A percentile compares a stretch with the other conserved stretches of the same genome.
These are phyloP conservation scores for Xerocomus potaroensis DNA, from an alignment of 768 basidiomycete species.

Conservation along the genomic window DNA sequence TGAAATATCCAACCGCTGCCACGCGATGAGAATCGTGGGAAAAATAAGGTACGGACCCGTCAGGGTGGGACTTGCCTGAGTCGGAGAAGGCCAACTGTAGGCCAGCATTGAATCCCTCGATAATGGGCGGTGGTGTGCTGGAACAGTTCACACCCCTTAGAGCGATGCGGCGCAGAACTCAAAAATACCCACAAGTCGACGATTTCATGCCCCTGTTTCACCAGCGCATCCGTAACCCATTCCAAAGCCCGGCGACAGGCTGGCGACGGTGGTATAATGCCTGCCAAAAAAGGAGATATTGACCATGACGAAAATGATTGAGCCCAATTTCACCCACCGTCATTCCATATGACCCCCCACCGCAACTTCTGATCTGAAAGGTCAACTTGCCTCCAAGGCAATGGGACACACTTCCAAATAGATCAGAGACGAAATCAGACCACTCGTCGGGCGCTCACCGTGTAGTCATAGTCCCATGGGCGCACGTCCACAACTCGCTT, in stretches of 20 bases:
- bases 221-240: slow-evolving; percentile 31
- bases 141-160: background rate
- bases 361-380: slow-evolving; percentile 32
- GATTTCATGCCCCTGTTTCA: slow-evolving; percentile 37
- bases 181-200: slow-evolving; percentile 33
- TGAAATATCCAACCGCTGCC: slow-evolving; percentile 43
- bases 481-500: slow-evolving; percentile 37
- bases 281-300: slow-evolving; percentile 15
- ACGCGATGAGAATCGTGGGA: background rate
- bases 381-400: slow-evolving; percentile 39
- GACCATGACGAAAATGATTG: background rate
- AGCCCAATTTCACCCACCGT: slow-evolving; percentile 29
- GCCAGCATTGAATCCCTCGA: slow-evolving; percentile 47
- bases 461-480: slow-evolving; percentile 43
- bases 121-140: slow-evolving; percentile 44
- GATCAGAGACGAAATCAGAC: background rate
- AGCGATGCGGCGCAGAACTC: background rate
- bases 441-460: slow-evolving; percentile 24
- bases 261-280: slow-evolving; percentile 36
- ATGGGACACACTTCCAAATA: slow-evolving; percentile 35
- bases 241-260: slow-evolving; percentile 38
- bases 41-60: background rate
- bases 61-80: slow-evolving; percentile 36
- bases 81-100: slow-evolving; percentile 56
- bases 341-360: slow-evolving; percentile 40